These are phyloP conservation scores for Diphasiastrum complanatum DNA, from an alignment of 83 land plant species.

Conservation along the genomic window DNA sequence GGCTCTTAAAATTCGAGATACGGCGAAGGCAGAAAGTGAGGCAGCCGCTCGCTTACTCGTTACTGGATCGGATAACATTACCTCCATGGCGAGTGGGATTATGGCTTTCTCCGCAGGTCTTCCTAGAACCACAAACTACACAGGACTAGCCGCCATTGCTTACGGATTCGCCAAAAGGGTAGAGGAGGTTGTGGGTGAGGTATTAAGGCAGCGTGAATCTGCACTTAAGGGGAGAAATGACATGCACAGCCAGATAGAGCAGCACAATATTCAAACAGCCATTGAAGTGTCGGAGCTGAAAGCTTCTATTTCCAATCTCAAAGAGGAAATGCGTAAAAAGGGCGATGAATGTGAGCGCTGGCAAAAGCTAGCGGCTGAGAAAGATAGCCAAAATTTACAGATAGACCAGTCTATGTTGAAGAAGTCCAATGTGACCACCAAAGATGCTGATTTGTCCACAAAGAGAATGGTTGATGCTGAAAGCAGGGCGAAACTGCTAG, in stretches of 20 bases:
- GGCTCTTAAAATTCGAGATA: conserved; percentile 39
- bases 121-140: conserved; percentile 61
- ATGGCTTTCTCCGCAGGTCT: conserved; percentile 60
- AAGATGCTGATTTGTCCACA: conserved; percentile 19
- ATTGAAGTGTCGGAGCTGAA: conserved; percentile 94
- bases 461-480: conserved; percentile 32
- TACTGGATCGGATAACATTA: conserved; percentile 61
- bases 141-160: conserved; percentile 72
- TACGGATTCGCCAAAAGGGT: conserved; percentile 79
- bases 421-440: conserved; percentile 25
- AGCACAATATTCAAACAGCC: conserved; percentile 79
- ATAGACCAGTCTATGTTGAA: conserved; percentile 43
- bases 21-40: conserved; percentile 55
- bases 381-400: conserved; percentile 43
- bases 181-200: conserved; percentile 82
- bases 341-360: conserved; percentile 37
- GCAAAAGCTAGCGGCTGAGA: conserved; percentile 38
- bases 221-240: conserved; percentile 50
- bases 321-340: conserved; percentile 59
- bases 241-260: conserved; percentile 73
- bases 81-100: conserved; percentile 43
- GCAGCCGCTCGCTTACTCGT: conserved; percentile 59
- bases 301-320: conserved; percentile 59
- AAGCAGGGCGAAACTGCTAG: conserved; percentile 37
- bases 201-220: conserved; percentile 53